These are phyloP conservation scores for Fusarium verrucosum DNA, from an alignment of 2,329 filamentous ascomycete genomes.

Conservation along the genomic window DNA sequence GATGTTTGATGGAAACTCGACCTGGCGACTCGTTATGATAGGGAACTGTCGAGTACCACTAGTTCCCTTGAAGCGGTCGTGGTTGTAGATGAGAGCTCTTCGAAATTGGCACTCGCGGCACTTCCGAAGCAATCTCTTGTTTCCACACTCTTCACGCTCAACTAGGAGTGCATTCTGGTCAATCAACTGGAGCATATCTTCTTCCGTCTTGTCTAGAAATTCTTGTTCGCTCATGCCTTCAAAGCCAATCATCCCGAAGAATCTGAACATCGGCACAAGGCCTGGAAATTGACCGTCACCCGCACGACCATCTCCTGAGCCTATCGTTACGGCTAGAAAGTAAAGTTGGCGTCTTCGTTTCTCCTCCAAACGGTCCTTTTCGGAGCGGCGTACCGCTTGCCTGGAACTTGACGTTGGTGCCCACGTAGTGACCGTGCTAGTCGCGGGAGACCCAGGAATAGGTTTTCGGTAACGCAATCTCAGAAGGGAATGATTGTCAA, in stretches of 20 bases:
- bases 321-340: neutral
- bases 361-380: neutral
- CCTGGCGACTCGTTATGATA: neutral
- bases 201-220: neutral
- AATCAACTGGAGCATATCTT: neutral
- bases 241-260: neutral
- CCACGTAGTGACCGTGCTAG: constrained; percentile 2
- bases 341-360: neutral
- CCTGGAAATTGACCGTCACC: no score
- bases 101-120: constrained; percentile 26
- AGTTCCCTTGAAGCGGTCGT: neutral
- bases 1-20: neutral
- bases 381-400: neutral
- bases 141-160: constrained; percentile 6
- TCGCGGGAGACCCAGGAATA: neutral
- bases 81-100: neutral
- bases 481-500: constrained; percentile 18
- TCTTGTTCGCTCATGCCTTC: neutral
- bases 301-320: neutral
- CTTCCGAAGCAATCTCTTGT: constrained; percentile 4
- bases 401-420: neutral
- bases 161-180: neutral
- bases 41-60: neutral
- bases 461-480: constrained; percentile 22
- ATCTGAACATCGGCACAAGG: no score